Evolutionary conservation across 768 basidiomycete genomes (phyloP).

Genomic region (Suillus hirtellus): DNA sequence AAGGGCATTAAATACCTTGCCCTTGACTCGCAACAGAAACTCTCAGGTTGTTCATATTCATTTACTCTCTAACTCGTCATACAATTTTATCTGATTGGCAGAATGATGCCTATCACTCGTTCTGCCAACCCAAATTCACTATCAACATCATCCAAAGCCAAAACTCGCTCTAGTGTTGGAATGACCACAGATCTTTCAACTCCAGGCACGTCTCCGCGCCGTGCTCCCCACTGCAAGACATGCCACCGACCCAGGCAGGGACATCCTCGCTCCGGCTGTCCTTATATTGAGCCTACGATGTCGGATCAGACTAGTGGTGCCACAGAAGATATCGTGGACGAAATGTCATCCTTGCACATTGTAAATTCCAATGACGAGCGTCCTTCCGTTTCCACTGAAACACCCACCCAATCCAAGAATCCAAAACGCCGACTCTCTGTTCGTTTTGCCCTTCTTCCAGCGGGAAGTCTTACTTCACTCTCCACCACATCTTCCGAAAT

Average conservation of each 20-base stretch:
- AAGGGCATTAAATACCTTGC: background rate
- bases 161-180: constrained; percentile 15
- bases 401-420: constrained; percentile 7
- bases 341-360: constrained; percentile 50
- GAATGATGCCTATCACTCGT: constrained; percentile 30
- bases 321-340: constrained; percentile 37
- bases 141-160: constrained; percentile 28
- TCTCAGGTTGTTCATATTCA: background rate
- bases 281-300: constrained; percentile 37
- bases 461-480: constrained; percentile 52
- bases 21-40: background rate
- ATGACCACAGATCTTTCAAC: constrained; percentile 15
- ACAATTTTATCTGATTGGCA: background rate
- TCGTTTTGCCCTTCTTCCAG: constrained; percentile 31
- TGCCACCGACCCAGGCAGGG: constrained; percentile 56
- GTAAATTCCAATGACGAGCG: constrained; percentile 25
- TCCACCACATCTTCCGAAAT: constrained; percentile 47
- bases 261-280: constrained; percentile 66
- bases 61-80: too few species aligned
- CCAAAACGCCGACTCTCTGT: constrained; percentile 31
- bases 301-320: constrained; percentile 18
- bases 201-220: constrained; percentile 46
- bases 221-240: constrained; percentile 52
- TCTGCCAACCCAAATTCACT: constrained; percentile 24
- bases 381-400: constrained; percentile 8